Conservation (phyloP, 1,139 yeast species). For the Kodamaea sp. region DNA sequence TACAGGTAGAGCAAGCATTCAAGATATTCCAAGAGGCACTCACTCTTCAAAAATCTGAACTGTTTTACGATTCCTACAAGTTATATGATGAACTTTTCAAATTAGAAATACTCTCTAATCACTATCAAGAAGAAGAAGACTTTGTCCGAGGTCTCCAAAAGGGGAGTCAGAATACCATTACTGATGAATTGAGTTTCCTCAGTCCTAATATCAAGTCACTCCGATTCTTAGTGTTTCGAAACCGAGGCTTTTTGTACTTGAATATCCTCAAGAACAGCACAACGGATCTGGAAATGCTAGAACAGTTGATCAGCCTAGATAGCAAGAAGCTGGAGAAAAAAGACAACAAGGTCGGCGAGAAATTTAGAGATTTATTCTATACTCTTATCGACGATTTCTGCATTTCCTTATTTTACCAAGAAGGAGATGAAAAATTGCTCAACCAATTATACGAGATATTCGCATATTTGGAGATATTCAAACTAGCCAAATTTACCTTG, state of each 20-base stretch:
- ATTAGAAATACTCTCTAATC: conserved; percentile 63
- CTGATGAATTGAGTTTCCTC: conserved; percentile 46
- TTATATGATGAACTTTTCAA: conserved; percentile 65
- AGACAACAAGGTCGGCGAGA: conserved; percentile 20
- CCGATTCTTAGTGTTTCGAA: conserved; percentile 76
- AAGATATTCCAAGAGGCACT: conserved; percentile 74
- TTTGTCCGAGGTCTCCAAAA: conserved; percentile 44
- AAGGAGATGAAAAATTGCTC: conserved; percentile 59
- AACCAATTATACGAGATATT: conserved; percentile 51
- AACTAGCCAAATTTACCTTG: conserved; percentile 60
- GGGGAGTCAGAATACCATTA: conserved; percentile 30
- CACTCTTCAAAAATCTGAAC: conserved; percentile 51
- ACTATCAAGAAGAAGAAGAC: conserved; percentile 44
- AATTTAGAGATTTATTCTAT: conserved; percentile 31
- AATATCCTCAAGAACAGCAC: conserved; percentile 36
- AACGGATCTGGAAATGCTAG: conserved; percentile 1
- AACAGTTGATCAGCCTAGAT: conserved; percentile 5
- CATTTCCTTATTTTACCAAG: conserved; percentile 57
- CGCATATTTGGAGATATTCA: conserved; percentile 43
- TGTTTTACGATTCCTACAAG: conserved; percentile 50
- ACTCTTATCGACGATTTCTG: conserved; percentile 58
- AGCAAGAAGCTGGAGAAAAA: conserved; percentile 14
- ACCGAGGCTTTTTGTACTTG: conserved; percentile 73
- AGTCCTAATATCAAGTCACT: conserved; percentile 75
- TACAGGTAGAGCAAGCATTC: conserved; percentile 84